These are phyloP conservation scores for Cytospora schulzeri DNA, from an alignment of 2,329 filamentous ascomycete species.

Conservation along the genomic window DNA sequence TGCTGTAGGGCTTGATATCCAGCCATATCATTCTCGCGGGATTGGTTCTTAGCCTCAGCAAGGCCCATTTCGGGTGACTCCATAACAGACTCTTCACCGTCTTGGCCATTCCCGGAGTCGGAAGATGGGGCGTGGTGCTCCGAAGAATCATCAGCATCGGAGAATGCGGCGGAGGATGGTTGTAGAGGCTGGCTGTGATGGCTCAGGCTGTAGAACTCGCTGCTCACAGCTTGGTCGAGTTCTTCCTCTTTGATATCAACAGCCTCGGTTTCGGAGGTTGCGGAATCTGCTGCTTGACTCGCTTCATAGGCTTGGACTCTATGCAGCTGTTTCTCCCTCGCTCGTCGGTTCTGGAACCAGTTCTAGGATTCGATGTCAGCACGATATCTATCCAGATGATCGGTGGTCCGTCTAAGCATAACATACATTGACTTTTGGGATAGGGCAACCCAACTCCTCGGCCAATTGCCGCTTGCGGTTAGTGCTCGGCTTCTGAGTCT, in stretches of 20 bases:
- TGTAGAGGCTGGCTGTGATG: constrained; percentile 39
- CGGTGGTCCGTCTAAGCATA: neutral
- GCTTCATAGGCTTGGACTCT: constrained; percentile 56
- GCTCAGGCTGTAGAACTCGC: constrained; percentile 38
- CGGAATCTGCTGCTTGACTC: constrained; percentile 43
- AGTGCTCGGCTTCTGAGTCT: constrained; percentile 28
- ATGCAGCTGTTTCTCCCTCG: constrained; percentile 66
- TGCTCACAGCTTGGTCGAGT: constrained; percentile 31
- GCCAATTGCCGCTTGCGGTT: constrained; percentile 27
- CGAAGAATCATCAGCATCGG: constrained; percentile 33
- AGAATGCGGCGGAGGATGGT: constrained; percentile 42
- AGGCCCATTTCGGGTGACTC: constrained; percentile 15
- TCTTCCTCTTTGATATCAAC: constrained; percentile 34
- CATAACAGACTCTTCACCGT: constrained; percentile 12
- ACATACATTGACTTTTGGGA: constrained; percentile 28
- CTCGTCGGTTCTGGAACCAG: constrained; percentile 69
- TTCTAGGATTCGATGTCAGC: constrained; percentile 51
- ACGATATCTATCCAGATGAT: neutral
- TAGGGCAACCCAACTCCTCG: constrained; percentile 25
- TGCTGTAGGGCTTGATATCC: constrained; percentile 7
- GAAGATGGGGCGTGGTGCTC: constrained; percentile 23
- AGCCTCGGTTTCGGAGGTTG: constrained; percentile 38
- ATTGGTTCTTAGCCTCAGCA: neutral
- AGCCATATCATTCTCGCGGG: neutral
- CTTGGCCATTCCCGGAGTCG: constrained; percentile 11